Conservation (phyloP, 169 alveolate genomes). For the Cryptosporidium sp. region DNA sequence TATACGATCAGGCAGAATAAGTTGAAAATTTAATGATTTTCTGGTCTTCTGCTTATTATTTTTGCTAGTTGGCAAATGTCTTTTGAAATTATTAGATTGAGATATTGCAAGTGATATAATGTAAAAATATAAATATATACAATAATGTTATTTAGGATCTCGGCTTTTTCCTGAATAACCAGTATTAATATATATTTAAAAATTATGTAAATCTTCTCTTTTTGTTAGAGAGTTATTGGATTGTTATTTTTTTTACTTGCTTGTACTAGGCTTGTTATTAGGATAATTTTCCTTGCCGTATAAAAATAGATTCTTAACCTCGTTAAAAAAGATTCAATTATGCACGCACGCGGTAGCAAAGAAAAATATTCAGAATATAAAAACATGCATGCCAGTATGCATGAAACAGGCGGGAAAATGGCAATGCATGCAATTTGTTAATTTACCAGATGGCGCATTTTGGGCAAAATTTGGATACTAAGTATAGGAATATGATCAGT, state of each 20-base stretch:
- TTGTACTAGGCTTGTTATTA: not conserved
- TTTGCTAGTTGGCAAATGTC: not conserved
- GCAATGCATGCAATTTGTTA: not conserved
- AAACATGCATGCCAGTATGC: slow-evolving; percentile 5
- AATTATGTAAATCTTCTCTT: not conserved
- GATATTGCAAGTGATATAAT: not conserved
- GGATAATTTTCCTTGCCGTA: slow-evolving; percentile 10
- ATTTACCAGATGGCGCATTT: not conserved
- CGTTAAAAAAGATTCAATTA: slow-evolving; percentile 51
- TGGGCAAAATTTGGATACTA: not conserved
- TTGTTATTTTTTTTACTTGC: not conserved
- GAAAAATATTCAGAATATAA: not conserved
- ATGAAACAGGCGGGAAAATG: not conserved
- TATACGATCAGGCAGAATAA: not conserved
- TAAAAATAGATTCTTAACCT: slow-evolving; percentile 64
- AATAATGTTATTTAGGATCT: slow-evolving; percentile 15
- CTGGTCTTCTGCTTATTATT: not conserved
- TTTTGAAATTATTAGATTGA: not conserved
- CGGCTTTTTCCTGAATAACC: slow-evolving; percentile 10
- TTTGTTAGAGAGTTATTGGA: not conserved
- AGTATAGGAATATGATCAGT: no score
- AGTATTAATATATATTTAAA: not conserved
- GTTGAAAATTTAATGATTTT: not conserved
- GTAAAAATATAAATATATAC: slow-evolving; percentile 4
- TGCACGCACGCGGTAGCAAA: slow-evolving; percentile 65